Conservation (phyloP, 169 alveolate genomes). For the Eimeria acervulina region DNA sequence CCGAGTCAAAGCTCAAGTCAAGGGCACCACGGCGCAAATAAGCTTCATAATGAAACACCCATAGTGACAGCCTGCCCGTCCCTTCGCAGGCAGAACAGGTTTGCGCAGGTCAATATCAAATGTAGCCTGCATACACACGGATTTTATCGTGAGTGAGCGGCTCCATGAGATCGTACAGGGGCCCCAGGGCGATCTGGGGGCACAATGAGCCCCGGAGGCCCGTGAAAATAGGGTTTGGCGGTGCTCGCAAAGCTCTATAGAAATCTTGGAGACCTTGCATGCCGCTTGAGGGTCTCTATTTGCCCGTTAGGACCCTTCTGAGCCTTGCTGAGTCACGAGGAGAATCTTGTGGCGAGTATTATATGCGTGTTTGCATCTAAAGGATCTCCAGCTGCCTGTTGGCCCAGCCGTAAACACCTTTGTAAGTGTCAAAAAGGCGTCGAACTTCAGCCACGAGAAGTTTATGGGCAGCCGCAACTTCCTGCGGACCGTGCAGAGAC, state of each 20-base stretch:
- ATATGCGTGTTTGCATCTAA: not conserved
- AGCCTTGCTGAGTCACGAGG: not conserved
- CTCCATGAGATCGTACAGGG: not conserved
- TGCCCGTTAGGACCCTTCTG: not conserved
- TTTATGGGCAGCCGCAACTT: conserved; percentile 70
- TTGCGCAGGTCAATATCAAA: not conserved
- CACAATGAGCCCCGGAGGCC: not conserved
- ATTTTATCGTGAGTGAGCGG: not conserved
- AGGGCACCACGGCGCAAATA: no score
- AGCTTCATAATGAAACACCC: no score
- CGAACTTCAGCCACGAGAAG: conserved; percentile 53
- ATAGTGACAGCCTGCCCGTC: not conserved
- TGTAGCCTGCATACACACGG: not conserved
- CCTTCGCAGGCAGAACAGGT: not conserved
- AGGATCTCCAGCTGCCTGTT: conserved; percentile 72
- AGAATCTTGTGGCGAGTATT: not conserved
- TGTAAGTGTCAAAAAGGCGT: conserved; percentile 79
- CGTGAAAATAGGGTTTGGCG: not conserved
- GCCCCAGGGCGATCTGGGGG: not conserved
- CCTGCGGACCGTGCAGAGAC: conserved; percentile 54
- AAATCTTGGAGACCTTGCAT: not conserved
- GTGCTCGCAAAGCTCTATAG: not conserved
- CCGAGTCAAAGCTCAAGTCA: not conserved
- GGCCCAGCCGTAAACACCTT: conserved; percentile 80
- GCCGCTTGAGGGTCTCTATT: not conserved